Evolutionary conservation across 345 rosid genomes (phyloP), one percentile per base, ranked within the genome.

Genomic region (Rhodomyrtus tomentosa): DNA sequence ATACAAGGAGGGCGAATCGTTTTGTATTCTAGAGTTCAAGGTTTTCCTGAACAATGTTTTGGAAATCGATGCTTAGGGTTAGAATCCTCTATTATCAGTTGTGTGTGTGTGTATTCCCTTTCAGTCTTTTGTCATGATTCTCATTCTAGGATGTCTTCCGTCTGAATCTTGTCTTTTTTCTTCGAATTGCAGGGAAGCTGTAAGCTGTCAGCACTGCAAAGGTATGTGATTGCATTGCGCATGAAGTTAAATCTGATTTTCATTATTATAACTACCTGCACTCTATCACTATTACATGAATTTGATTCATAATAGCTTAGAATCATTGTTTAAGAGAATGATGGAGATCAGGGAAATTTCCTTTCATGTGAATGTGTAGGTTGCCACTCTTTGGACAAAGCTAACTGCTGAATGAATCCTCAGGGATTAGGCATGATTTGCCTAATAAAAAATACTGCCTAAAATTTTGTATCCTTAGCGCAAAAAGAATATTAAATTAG

Each of bases 181-280:
- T 83, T 83, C 89, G 84, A 24, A 68, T 68, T 68, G 84, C 98
- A 97, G 99, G 91, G 99, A 97, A 85, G 96, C 98, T 84, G 96
- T 92, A 55, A 84, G 93, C 91, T 97, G 99, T 91, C 93, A 91
- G 85, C 84, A 85, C 88, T 97, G 99, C 89, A 88, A 94, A 87
- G 92, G 99, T 97, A 88, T 89, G 94, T 84, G 56, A 76, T 51
- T 68, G 49, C 10, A 50, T 81, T 52, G 22, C 55, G 20, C 2
- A 53, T 55, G n/a, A 32, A 81, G 83, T 50, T 80, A 20, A 81
- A 29, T 8, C 12, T 68, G 55, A 15, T 50, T 15, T 81, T 51
- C 20, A 18, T 81, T 11, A 81, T 40, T 81, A 32, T 27, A 50
- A 51, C 56, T 29, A 32, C 38, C 45, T 81, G 58, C 45, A 40